These are phyloP conservation scores for Monosporascus sp. DNA, from an alignment of 2,329 filamentous ascomycete genomes.

Conservation along the genomic window DNA sequence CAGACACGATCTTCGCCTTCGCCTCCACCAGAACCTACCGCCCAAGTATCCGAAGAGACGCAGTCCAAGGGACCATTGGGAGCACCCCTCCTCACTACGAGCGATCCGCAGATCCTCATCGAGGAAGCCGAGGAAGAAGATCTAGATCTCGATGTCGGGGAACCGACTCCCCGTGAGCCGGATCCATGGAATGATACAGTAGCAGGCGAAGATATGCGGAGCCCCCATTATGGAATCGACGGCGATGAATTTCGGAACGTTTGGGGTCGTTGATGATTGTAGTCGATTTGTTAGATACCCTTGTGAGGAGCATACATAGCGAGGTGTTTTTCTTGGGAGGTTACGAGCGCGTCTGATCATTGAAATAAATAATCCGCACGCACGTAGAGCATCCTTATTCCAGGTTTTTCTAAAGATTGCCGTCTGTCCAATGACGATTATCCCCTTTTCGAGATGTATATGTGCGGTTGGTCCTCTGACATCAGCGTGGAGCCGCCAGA, in stretches of 20 bases:
- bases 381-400: too few species aligned
- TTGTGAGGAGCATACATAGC: too few species aligned
- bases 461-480: too few species aligned
- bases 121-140: slow-evolving; percentile 29
- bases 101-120: slow-evolving; percentile 26
- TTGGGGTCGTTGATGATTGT: slow-evolving; percentile 28
- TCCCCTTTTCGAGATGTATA: too few species aligned
- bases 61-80: slow-evolving; percentile 27
- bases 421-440: too few species aligned
- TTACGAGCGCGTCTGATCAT: too few species aligned
- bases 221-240: slow-evolving; percentile 14
- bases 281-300: slow-evolving; percentile 4
- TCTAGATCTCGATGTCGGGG: slow-evolving; percentile 15
- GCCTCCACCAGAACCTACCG: slow-evolving; percentile 19
- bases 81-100: slow-evolving; percentile 24
- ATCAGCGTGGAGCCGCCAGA: too few species aligned
- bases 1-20: slow-evolving; percentile 15
- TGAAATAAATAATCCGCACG: too few species aligned
- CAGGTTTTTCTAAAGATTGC: too few species aligned
- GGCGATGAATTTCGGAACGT: slow-evolving; percentile 42
- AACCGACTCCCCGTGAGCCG: slow-evolving; percentile 18
- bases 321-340: too few species aligned
- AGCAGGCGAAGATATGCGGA: not conserved
- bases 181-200: slow-evolving; percentile 4
- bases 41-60: slow-evolving; percentile 19